Evolutionary conservation across 2,329 filamentous ascomycete genomes (phyloP).

Genomic region (Beauveria caledonica): DNA sequence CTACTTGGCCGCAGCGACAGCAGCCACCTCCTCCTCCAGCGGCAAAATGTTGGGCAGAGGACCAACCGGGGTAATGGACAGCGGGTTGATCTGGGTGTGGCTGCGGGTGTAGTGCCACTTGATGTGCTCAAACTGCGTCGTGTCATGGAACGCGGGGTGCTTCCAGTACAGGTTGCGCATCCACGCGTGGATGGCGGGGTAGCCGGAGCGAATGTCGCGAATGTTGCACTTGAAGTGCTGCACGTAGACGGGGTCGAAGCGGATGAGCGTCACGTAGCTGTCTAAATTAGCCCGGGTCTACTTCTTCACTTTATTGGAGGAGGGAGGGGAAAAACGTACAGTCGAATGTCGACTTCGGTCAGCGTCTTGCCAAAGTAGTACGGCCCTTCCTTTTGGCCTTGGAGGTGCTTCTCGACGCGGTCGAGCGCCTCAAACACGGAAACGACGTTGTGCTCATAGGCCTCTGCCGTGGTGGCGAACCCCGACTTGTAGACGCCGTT

Average conservation of each 20-base stretch:
- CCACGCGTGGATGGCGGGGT: slow-evolving; percentile 75
- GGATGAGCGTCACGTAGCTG: slow-evolving; percentile 60
- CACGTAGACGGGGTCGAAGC: slow-evolving; percentile 74
- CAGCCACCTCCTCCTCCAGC: slow-evolving; percentile 67
- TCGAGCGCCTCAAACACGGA: slow-evolving; percentile 72
- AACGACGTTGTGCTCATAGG: slow-evolving; percentile 67
- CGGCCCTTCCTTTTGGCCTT: slow-evolving; percentile 38
- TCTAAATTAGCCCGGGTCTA: slow-evolving; percentile 10
- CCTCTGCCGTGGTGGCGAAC: slow-evolving; percentile 75
- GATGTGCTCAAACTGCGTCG: slow-evolving; percentile 91
- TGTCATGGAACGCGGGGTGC: slow-evolving; percentile 65
- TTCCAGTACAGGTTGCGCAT: slow-evolving; percentile 81
- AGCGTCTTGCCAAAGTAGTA: slow-evolving; percentile 69
- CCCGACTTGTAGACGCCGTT: slow-evolving; percentile 69
- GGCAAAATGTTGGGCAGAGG: slow-evolving; percentile 75
- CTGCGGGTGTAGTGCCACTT: slow-evolving; percentile 64
- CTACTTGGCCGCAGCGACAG: slow-evolving; percentile 18
- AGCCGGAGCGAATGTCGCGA: slow-evolving; percentile 74
- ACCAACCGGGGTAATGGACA: slow-evolving; percentile 73
- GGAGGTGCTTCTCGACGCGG: slow-evolving; percentile 63
- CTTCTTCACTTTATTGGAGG: background rate
- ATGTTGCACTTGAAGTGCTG: slow-evolving; percentile 88
- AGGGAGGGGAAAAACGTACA: slow-evolving; percentile 31
- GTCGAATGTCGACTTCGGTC: slow-evolving; percentile 74
- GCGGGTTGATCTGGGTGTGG: slow-evolving; percentile 58